phyloP scores from a whole-genome alignment of 1,139 yeast species.

The Dujonia santamariae region DNA sequence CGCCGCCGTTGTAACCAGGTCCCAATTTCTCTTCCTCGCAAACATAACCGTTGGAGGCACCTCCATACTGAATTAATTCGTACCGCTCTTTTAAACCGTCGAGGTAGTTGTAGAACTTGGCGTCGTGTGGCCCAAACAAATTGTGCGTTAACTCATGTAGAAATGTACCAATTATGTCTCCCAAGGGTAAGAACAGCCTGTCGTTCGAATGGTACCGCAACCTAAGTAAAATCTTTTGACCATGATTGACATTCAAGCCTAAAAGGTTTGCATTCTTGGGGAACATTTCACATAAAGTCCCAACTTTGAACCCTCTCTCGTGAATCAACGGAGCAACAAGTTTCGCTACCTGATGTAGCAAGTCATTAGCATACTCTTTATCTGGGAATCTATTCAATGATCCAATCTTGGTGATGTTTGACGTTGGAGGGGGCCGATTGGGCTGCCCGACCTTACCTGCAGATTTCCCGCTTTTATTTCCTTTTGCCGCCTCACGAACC shows the following conservation, averaged over 20 bases:
- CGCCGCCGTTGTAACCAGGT: constrained; percentile 12
- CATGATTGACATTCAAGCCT: constrained; percentile 87
- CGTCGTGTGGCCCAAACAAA: constrained; percentile 76
- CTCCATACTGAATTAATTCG: constrained; percentile 48
- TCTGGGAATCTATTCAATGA: constrained; percentile 53
- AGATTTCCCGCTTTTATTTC: background rate
- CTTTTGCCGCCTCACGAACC: constrained; percentile 8
- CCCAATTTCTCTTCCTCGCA: constrained; percentile 61
- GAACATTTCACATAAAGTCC: constrained; percentile 73
- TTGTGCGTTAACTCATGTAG: constrained; percentile 89
- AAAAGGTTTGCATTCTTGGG: constrained; percentile 68
- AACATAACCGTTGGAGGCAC: constrained; percentile 25
- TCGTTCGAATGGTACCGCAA: constrained; percentile 60
- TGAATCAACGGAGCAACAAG: constrained; percentile 75
- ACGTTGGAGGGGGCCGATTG: constrained; percentile 40
- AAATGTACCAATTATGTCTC: constrained; percentile 75
- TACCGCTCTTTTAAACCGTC: constrained; percentile 61
- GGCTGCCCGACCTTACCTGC: constrained; percentile 1
- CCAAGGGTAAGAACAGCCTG: constrained; percentile 58
- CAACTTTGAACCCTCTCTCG: constrained; percentile 62
- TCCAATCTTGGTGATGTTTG: constrained; percentile 50
- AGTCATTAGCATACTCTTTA: constrained; percentile 53
- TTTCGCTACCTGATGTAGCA: constrained; percentile 60
- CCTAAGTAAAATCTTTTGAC: constrained; percentile 70
- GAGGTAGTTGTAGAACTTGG: constrained; percentile 59